Conservation (phyloP, 2,329 filamentous ascomycete genomes). For the Chaetomium olivaceum region DNA sequence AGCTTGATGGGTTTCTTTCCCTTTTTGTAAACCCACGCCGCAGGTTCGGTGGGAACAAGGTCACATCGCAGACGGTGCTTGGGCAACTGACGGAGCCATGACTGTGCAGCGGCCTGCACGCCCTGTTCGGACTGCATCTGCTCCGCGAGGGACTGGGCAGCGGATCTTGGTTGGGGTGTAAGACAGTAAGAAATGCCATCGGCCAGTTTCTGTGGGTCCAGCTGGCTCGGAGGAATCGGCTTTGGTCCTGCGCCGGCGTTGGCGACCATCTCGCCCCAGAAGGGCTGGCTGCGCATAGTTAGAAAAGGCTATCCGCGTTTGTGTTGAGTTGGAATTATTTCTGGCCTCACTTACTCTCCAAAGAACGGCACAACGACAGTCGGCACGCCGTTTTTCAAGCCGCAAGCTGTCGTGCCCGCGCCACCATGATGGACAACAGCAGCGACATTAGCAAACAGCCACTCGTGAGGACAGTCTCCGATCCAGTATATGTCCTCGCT, state of each 20-base stretch:
- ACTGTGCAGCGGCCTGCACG: not conserved
- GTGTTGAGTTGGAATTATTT: not conserved
- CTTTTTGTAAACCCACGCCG: not conserved
- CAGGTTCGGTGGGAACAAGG: not conserved
- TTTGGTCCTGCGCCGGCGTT: conserved; percentile 68
- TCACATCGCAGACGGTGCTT: not conserved
- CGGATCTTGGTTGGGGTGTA: not conserved
- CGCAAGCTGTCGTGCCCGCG: conserved; percentile 82
- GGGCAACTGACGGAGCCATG: conserved; percentile 2
- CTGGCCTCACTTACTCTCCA: conserved; percentile 53
- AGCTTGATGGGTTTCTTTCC: not conserved
- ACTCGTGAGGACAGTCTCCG: conserved; percentile 83
- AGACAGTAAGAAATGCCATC: conserved; percentile 1
- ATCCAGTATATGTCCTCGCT: conserved; percentile 73
- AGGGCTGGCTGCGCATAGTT: conserved; percentile 56
- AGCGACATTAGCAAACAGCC: conserved; percentile 79
- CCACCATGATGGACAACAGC: conserved; percentile 85
- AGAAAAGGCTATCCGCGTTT: not conserved
- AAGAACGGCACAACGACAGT: conserved; percentile 87
- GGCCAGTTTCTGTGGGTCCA: not conserved
- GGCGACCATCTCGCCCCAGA: conserved; percentile 77
- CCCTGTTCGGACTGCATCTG: conserved; percentile 6
- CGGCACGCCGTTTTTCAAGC: conserved; percentile 74
- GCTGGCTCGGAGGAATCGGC: conserved; percentile 1
- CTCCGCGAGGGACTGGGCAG: not conserved